Percentiles rank a stretch among this genome's conserved stretches.
phyloP scores from a whole-genome alignment of 192 early-diverging fungal species.

The Coemansia sp. region DNA sequence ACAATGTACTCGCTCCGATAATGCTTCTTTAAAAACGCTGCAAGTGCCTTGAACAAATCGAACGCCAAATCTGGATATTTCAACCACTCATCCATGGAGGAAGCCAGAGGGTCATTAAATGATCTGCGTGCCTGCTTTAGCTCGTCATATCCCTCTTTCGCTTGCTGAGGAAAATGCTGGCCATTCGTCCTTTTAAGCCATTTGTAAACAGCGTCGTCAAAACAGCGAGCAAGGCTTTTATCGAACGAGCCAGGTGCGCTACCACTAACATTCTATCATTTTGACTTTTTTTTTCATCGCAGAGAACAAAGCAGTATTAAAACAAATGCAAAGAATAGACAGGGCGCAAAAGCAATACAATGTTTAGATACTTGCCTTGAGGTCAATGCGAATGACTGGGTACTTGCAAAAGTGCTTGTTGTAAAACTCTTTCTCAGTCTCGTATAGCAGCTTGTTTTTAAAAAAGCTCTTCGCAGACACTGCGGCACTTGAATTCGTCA shows the following conservation, averaged over 20 bases:
- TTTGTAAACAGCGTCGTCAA: not conserved
- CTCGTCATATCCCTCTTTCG: not conserved
- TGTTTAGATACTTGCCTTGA: constrained; percentile 15
- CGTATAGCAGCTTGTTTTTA: not conserved
- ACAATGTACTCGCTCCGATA: constrained; percentile 4
- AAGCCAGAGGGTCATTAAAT: not conserved
- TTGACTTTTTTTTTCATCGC: too few species aligned
- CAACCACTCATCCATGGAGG: not conserved
- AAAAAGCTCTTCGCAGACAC: constrained; percentile 4
- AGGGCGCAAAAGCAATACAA: not conserved
- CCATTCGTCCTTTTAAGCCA: not conserved
- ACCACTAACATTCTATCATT: not conserved
- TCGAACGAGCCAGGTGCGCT: not conserved
- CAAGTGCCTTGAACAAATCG: too few species aligned
- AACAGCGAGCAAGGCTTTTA: not conserved
- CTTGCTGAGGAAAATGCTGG: not conserved
- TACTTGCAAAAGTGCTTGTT: constrained; percentile 2
- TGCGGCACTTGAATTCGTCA: not conserved
- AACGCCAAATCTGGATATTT: too few species aligned
- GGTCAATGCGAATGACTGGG: constrained; percentile 14
- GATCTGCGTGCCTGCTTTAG: not conserved
- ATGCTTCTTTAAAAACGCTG: not conserved
- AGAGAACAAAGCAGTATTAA: too few species aligned
- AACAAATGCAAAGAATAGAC: too few species aligned
- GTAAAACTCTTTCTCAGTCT: not conserved